Evolutionary conservation across 352 stramenopile genomes (phyloP).

Genomic region (Globisporangium perplexum): DNA sequence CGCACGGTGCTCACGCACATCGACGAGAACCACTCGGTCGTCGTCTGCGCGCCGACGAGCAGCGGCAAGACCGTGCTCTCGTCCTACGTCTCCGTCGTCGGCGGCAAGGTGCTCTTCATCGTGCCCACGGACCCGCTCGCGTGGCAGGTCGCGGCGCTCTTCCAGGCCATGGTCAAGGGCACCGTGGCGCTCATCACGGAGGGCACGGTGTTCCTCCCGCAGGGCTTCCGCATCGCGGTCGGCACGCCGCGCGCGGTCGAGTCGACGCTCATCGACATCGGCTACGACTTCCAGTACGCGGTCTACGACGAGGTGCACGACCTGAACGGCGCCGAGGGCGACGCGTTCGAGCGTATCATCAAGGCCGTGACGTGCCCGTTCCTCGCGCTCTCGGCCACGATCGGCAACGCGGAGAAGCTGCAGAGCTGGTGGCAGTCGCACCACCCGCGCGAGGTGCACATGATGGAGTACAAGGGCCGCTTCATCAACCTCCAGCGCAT

Average conservation of each 20-base stretch:
- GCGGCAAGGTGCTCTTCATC: slow-evolving; percentile 78
- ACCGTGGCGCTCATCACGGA: slow-evolving; percentile 96
- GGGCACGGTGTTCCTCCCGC: slow-evolving; percentile 75
- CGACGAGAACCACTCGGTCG: slow-evolving; percentile 93
- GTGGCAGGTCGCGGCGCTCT: slow-evolving; percentile 98
- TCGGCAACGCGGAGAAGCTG: slow-evolving; percentile 95
- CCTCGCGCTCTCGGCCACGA: slow-evolving; percentile 97
- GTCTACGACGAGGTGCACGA: slow-evolving; percentile 99
- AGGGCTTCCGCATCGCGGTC: slow-evolving; percentile 90
- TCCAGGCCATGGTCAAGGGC: slow-evolving; percentile 96
- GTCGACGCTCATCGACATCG: slow-evolving; percentile 86
- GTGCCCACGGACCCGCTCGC: slow-evolving; percentile 97
- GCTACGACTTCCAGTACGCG: slow-evolving; percentile 96
- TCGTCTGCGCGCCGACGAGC: slow-evolving; percentile 97
- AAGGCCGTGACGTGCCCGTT: slow-evolving; percentile 95
- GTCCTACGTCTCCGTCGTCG: slow-evolving; percentile 79
- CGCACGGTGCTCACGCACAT: slow-evolving; percentile 94
- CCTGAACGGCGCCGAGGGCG: slow-evolving; percentile 95
- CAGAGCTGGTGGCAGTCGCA: slow-evolving; percentile 94
- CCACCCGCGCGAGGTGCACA: slow-evolving; percentile 75
- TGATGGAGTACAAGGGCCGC: slow-evolving; percentile 94
- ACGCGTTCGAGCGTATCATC: slow-evolving; percentile 94
- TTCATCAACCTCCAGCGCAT: slow-evolving; percentile 99
- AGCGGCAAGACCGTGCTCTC: slow-evolving; percentile 95
- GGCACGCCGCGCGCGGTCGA: slow-evolving; percentile 95